Conservation (phyloP, 805 yeast species). For the Teunomyces pallodes region DNA sequence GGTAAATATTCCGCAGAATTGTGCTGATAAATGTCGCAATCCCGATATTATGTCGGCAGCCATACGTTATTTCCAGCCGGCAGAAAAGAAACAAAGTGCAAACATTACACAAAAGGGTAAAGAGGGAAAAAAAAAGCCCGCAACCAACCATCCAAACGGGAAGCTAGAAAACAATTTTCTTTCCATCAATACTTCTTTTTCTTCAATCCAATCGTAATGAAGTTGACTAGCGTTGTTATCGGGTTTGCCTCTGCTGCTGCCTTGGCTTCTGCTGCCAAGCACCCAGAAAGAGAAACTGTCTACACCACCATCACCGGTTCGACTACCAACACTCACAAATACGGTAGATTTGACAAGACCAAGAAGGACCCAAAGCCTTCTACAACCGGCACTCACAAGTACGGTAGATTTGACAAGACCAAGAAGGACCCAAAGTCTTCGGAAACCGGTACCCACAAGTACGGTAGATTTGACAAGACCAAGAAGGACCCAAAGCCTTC, state of each 20-base stretch:
- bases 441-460: slow-evolving; percentile 44
- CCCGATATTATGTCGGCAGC: neutral
- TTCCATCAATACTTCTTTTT: neutral
- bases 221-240: slow-evolving; percentile 40
- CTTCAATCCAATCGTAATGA: slow-evolving; percentile 28
- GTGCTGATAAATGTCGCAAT: neutral
- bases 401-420: slow-evolving; percentile 37
- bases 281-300: slow-evolving; percentile 11
- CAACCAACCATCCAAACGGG: slow-evolving; percentile 2
- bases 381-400: slow-evolving; percentile 27
- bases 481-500: slow-evolving; percentile 28
- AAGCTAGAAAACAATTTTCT: neutral
- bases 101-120: slow-evolving; percentile 2
- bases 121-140: neutral
- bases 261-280: slow-evolving; percentile 19
- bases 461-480: slow-evolving; percentile 57
- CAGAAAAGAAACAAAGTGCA: neutral
- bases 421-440: slow-evolving; percentile 30
- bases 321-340: slow-evolving; percentile 43
- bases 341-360: slow-evolving; percentile 57
- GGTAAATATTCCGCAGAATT: neutral
- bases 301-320: slow-evolving; percentile 32
- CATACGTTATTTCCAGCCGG: neutral
- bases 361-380: slow-evolving; percentile 27
- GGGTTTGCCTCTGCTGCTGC: slow-evolving; percentile 39